Percentiles rank a stretch among this genome's conserved stretches.
Conservation (phyloP, 1,284 basidiomycete genomes). For the Malassezia pachydermatis region DNA sequence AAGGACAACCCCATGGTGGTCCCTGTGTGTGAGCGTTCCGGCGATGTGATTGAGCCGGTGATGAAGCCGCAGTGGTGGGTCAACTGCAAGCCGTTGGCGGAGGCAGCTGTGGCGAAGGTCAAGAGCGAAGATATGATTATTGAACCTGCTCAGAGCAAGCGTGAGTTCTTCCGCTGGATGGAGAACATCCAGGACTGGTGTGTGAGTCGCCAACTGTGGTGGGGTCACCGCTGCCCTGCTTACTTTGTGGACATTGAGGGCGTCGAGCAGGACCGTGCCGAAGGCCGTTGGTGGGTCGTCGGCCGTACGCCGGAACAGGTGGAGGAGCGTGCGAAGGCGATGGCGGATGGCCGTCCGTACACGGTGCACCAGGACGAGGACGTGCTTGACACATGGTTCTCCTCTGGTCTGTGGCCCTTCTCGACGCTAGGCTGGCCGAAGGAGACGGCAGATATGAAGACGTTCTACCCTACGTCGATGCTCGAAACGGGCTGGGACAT, state of each 20-base stretch:
- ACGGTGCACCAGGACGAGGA: constrained; percentile 88
- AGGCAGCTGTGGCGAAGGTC: constrained; percentile 61
- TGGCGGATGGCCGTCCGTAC: constrained; percentile 63
- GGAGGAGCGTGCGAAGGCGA: constrained; percentile 61
- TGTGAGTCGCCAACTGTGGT: constrained; percentile 97
- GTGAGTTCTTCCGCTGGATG: constrained; percentile 94
- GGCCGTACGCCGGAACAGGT: constrained; percentile 74
- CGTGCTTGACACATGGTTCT: constrained; percentile 99
- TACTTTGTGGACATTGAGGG: constrained; percentile 86
- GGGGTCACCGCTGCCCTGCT: constrained; percentile 93
- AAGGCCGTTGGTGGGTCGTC: constrained; percentile 62
- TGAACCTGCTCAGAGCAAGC: constrained; percentile 71
- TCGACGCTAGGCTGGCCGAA: constrained; percentile 96
- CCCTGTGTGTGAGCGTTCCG: constrained; percentile 50
- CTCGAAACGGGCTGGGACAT: constrained; percentile 99
- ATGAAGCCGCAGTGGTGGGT: constrained; percentile 99
- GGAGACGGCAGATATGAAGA: constrained; percentile 37
- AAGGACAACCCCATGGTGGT: constrained; percentile 58
- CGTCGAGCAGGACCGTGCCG: constrained; percentile 55
- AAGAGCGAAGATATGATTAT: constrained; percentile 55
- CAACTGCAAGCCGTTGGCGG: constrained; percentile 79
- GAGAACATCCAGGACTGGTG: constrained; percentile 98
- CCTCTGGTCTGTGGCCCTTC: constrained; percentile 94
- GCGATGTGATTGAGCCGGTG: constrained; percentile 88
- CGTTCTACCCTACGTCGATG: constrained; percentile 78